phyloP scores from a whole-genome alignment of 352 stramenopile genomes.

The Phytophthora pluvialis region DNA sequence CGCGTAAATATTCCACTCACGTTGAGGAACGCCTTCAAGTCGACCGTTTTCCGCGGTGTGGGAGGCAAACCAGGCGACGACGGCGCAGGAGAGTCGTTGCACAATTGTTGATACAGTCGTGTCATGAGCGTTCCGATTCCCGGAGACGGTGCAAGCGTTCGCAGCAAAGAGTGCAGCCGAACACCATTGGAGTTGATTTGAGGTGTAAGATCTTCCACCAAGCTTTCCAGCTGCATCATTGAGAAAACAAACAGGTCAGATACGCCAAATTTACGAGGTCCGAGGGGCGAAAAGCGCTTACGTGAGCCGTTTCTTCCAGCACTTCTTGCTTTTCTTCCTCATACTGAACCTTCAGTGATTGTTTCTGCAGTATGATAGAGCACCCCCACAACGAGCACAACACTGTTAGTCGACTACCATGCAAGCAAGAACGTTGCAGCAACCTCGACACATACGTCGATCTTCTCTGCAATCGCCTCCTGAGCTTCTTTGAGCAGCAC shows the following conservation, averaged over 20 bases:
- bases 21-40: constrained; percentile 69
- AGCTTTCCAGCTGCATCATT: constrained; percentile 50
- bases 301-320: constrained; percentile 65
- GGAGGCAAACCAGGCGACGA: constrained; percentile 21
- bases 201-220: constrained; percentile 55
- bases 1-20: constrained; percentile 35
- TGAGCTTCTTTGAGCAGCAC: constrained; percentile 58
- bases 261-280: background rate
- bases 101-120: constrained; percentile 75
- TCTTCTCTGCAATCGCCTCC: constrained; percentile 53
- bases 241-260: constrained; percentile 3
- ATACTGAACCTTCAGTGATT: constrained; percentile 73
- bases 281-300: constrained; percentile 27
- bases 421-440: background rate
- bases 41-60: constrained; percentile 59
- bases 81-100: constrained; percentile 31
- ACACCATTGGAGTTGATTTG: constrained; percentile 62
- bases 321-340: constrained; percentile 64
- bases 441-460: constrained; percentile 39
- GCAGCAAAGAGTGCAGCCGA: constrained; percentile 69
- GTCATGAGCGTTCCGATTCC: constrained; percentile 79
- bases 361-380: constrained; percentile 32
- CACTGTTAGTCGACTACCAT: background rate
- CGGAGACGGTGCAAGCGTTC: constrained; percentile 60
- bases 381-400: background rate